Conservation (phyloP, 1,139 yeast genomes). For the Diutina neorugosa region DNA sequence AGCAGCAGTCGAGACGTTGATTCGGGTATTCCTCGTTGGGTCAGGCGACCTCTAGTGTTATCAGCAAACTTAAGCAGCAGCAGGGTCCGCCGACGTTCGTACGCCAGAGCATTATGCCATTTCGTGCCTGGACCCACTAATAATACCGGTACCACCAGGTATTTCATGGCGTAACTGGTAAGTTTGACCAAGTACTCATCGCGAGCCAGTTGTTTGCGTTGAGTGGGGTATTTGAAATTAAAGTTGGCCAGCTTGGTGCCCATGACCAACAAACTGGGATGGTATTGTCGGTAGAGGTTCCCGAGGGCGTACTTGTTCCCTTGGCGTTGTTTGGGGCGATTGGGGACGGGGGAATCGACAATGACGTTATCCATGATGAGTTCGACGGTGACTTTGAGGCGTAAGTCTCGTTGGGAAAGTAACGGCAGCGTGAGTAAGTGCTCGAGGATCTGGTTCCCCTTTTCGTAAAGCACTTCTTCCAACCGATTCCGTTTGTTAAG, state of each 20-base stretch:
- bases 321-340: constrained; percentile 4
- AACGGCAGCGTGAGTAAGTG: background rate
- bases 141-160: constrained; percentile 29
- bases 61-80: background rate
- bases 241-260: constrained; percentile 30
- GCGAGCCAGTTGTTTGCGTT: background rate
- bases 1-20: background rate
- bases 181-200: constrained; percentile 21
- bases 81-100: background rate
- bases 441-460: background rate
- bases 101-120: background rate
- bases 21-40: background rate
- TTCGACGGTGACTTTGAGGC: background rate
- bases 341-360: background rate
- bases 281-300: constrained; percentile 28
- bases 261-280: constrained; percentile 22
- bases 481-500: background rate
- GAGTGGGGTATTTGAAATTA: constrained; percentile 31
- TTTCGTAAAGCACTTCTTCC: background rate
- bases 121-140: constrained; percentile 16
- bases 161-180: constrained; percentile 28
- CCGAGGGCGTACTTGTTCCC: constrained; percentile 27
- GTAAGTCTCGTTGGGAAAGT: background rate
- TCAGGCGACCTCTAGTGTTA: background rate
- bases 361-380: background rate